Base-by-base conservation (phyloP, 2,329 filamentous ascomycete genomes). In the Exophiala oligosperma region DNA sequence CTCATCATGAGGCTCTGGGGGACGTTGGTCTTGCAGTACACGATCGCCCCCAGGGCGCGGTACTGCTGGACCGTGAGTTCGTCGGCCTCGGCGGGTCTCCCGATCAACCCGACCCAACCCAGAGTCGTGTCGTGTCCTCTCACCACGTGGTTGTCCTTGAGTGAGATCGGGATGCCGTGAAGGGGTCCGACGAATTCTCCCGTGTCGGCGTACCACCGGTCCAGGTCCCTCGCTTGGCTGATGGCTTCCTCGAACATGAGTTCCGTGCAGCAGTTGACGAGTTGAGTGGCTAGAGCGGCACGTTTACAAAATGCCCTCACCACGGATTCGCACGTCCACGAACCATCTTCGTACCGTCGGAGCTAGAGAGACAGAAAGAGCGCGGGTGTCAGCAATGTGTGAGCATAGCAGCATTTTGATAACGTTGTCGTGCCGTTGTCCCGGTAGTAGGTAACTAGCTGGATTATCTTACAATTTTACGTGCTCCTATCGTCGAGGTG, bases 161-260 rank as follows among this genome's bases (percentile, higher is more conserved):
- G 44, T 1, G 17, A 23, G 8, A 47, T 5, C 6, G 44, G 44
- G 44, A 47, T 47, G 21, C 62, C 67, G 91, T 91, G 47, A 1
- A 91, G 77, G 1, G 87, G 86, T 0, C 88, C 88, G 37, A 80
- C 72, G 0, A 77, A 68, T 60, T 74, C 71, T 3, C 28, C 76
- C 70, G 63, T 73, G 68, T 71, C 83, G 82, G 69, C 79, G 80
- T 65, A 82, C 87, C 0, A 81, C 82, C n/a, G 68, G 73, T 2
- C 76, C 72, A 4, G 84, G 79, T 17, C 81, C 74, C 11, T 69
- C 7, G 58, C 58, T 38, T 59, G 52, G 29, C 49, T 29, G 12
- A 57, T 37, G 11, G 54, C 48, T 38, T 56, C 32, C 11, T 52
- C 37, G 35, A 52, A 54, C 50, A 59, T 35, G 44, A 52, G 23